Conservation (phyloP, 768 basidiomycete species). For the Suillus bovinus region DNA sequence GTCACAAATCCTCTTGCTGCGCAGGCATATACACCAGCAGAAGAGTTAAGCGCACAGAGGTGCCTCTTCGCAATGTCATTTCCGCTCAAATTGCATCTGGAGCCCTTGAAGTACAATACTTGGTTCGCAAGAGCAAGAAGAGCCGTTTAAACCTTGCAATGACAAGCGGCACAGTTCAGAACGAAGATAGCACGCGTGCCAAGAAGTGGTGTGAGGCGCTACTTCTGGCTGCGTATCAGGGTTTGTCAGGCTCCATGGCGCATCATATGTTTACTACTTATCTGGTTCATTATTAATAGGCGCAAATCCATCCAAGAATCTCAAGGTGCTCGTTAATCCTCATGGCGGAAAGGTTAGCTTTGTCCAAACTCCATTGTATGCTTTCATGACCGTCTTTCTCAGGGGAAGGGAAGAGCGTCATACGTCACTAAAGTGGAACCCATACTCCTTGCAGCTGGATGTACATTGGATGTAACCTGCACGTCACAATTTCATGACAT, state of each 20-base stretch:
- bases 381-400: slow-evolving; percentile 8
- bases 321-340: slow-evolving; percentile 81
- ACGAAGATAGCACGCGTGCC: slow-evolving; percentile 35
- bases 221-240: slow-evolving; percentile 62
- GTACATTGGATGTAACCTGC: slow-evolving; percentile 64
- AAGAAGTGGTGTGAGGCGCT: slow-evolving; percentile 55
- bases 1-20: slow-evolving; percentile 12
- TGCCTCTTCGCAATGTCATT: slow-evolving; percentile 55
- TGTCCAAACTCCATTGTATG: background rate
- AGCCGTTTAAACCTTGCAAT: slow-evolving; percentile 38
- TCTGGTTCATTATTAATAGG: slow-evolving; percentile 38
- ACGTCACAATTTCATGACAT: background rate
- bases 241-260: slow-evolving; percentile 26
- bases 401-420: slow-evolving; percentile 63
- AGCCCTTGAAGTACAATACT: slow-evolving; percentile 49
- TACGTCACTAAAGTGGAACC: slow-evolving; percentile 67
- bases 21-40: slow-evolving; percentile 1
- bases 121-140: slow-evolving; percentile 47
- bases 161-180: slow-evolving; percentile 40
- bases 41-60: slow-evolving; percentile 20
- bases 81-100: slow-evolving; percentile 43
- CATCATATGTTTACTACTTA: slow-evolving; percentile 10
- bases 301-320: slow-evolving; percentile 50
- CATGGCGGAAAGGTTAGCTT: slow-evolving; percentile 69
- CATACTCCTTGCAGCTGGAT: slow-evolving; percentile 67